Evolutionary conservation across 495 filamentous ascomycete species (phyloP).

Genomic region (Aspergillus egyptiacus): DNA sequence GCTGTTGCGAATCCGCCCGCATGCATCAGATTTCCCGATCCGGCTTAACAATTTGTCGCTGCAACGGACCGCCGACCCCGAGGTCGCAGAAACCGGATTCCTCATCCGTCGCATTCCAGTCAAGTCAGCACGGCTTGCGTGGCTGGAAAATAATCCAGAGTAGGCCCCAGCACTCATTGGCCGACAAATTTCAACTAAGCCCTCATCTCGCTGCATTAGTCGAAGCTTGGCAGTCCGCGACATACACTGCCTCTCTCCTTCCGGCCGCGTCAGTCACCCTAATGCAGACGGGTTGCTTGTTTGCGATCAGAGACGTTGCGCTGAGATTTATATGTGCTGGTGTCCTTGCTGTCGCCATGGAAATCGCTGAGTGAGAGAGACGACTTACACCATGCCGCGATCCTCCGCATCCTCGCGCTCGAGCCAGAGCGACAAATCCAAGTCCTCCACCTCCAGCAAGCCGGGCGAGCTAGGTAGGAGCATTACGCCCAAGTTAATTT

Average conservation of each 20-base stretch:
- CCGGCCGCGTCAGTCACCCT: conserved; percentile 16
- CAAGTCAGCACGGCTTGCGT: conserved; percentile 12
- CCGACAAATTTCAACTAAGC: conserved; percentile 5
- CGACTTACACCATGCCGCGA: conserved; percentile 9
- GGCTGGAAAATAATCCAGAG: neutral
- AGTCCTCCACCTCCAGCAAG: conserved; percentile 63
- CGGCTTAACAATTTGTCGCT: neutral
- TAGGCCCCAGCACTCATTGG: conserved; percentile 4
- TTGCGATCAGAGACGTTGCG: neutral
- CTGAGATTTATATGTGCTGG: neutral
- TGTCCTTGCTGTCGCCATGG: neutral
- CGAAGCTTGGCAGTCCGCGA: conserved; percentile 19
- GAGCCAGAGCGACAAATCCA: conserved; percentile 30
- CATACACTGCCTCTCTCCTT: neutral
- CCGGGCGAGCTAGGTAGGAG: conserved; percentile 77
- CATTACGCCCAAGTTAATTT: no score
- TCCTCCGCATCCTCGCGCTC: conserved; percentile 21
- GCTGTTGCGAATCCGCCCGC: no score
- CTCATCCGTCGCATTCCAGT: neutral
- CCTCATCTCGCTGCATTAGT: conserved; percentile 18
- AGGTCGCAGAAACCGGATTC: conserved; percentile 5
- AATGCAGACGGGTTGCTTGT: conserved; percentile 1
- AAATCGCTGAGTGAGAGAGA: neutral
- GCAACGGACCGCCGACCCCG: no score
- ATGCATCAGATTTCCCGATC: neutral